Evolutionary conservation across 805 yeast species (phyloP).

Genomic region (Starmerella floricola): DNA sequence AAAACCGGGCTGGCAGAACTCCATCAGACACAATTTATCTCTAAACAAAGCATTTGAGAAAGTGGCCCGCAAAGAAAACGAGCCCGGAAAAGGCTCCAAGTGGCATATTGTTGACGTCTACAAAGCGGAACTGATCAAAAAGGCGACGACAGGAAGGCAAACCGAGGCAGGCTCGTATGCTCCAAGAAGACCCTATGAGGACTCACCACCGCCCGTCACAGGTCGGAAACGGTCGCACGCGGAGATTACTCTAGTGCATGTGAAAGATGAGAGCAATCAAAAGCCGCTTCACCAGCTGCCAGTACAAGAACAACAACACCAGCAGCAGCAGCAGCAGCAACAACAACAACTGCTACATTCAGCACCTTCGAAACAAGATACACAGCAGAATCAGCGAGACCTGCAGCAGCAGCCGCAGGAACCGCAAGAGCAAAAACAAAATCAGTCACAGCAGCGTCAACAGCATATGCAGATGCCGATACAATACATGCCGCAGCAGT

Average conservation of each 20-base stretch:
- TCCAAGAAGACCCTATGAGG: slow-evolving; percentile 10
- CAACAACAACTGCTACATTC: slow-evolving; percentile 9
- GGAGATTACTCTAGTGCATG: neutral
- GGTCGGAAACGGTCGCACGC: neutral
- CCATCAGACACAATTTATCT: slow-evolving; percentile 88
- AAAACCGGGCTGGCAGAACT: slow-evolving; percentile 97
- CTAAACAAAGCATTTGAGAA: slow-evolving; percentile 95
- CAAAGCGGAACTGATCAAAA: slow-evolving; percentile 69
- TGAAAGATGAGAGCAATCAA: neutral
- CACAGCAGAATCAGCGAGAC: slow-evolving; percentile 19
- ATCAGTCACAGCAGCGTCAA: slow-evolving; percentile 24
- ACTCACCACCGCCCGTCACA: slow-evolving; percentile 5
- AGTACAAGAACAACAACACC: neutral
- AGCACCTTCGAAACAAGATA: slow-evolving; percentile 19
- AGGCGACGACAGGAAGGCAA: slow-evolving; percentile 39
- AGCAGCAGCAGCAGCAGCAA: neutral
- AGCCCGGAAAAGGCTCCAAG: slow-evolving; percentile 98
- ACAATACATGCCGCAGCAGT: slow-evolving; percentile 1
- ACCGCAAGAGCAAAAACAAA: slow-evolving; percentile 11
- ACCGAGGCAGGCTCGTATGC: slow-evolving; percentile 16
- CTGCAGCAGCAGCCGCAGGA: slow-evolving; percentile 5
- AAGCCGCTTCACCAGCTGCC: neutral
- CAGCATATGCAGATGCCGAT: slow-evolving; percentile 2
- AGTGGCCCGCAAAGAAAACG: slow-evolving; percentile 88
- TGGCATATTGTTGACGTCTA: slow-evolving; percentile 90